Evolutionary conservation across 2,329 filamentous ascomycete species (phyloP), one percentile per base, ranked within the genome.

Genomic region (Cryphonectria carpinicola): DNA sequence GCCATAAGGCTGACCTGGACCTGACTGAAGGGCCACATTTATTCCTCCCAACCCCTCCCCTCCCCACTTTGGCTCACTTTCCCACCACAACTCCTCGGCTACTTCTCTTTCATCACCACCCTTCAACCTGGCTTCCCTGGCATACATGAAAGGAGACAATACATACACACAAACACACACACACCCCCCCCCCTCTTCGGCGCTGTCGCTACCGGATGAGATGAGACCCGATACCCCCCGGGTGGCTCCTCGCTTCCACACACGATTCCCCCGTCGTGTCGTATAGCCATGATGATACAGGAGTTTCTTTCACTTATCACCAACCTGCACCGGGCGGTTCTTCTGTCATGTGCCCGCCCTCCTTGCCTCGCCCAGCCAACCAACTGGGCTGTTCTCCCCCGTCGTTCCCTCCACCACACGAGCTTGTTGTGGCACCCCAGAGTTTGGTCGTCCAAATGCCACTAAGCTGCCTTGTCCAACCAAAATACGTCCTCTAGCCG

Each of bases 401-500:
- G 25, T 17, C 7, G 28, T 58, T 35, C 54, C 54, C 46, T n/a
- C 54, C 14, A 19, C 54, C 54, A 28, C 22, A 54, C 49, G n/a
- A n/a, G 49, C 7, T 49, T n/a, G 49, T 25, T 19, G 17, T 46
- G 11, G 52, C n/a, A 5, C 25, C 11, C 52, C 25, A 32, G 54
- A 28, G 49, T 54, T 25, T 56, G 13, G 54, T 56, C 25, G 14
- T n/a, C 19, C n/a, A 52, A 19, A n/a, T 52, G 63, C 19, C n/a
- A 65, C 63, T 37, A 65, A 65, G 63, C 54, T 43, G 39, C 28
- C 63, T 28, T 28, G 28, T 25, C 66, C 66, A 62, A 67, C 54
- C 66, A 67, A 41, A 41, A 46, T 61, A 35, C 66, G 37, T 32
- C 56, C 39, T 67, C 39, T 67, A 67, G 39, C 56, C 66, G 66